phyloP scores from a whole-genome alignment of 441 rosid genomes.

The Gossypium gossypioides region DNA sequence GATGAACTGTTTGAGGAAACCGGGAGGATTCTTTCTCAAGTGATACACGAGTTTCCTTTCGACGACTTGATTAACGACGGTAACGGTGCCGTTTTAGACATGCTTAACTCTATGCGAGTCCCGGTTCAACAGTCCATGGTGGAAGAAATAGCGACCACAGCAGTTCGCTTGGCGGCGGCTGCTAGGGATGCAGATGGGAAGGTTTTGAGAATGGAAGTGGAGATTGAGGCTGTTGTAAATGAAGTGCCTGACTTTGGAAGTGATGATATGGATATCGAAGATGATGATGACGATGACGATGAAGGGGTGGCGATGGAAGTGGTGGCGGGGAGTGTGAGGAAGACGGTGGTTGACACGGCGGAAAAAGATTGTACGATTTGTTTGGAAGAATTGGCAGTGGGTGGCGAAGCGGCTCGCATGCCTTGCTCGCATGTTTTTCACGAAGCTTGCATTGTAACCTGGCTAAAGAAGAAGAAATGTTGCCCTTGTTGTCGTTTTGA shows the following conservation, averaged over 20 bases:
- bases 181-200: not conserved
- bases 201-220: conserved; percentile 1
- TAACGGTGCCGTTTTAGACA: not conserved
- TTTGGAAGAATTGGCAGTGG: not conserved
- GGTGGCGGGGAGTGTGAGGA: not conserved
- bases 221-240: not conserved
- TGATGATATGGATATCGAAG: not conserved
- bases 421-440: conserved; percentile 21
- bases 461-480: not conserved
- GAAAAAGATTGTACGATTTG: conserved; percentile 11
- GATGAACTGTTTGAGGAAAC: not conserved
- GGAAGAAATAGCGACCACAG: not conserved
- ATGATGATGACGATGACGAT: not conserved
- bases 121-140: not conserved
- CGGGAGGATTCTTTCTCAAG: not conserved
- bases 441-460: not conserved
- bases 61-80: not conserved
- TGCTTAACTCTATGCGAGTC: conserved; percentile 2
- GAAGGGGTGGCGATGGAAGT: not conserved
- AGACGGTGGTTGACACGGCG: not conserved
- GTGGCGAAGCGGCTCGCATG: conserved; percentile 6
- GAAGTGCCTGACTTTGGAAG: not conserved
- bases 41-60: not conserved
- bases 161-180: not conserved
- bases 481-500: conserved; percentile 28